Conservation (phyloP, 768 basidiomycete species). For the Clavaria fumosa region DNA sequence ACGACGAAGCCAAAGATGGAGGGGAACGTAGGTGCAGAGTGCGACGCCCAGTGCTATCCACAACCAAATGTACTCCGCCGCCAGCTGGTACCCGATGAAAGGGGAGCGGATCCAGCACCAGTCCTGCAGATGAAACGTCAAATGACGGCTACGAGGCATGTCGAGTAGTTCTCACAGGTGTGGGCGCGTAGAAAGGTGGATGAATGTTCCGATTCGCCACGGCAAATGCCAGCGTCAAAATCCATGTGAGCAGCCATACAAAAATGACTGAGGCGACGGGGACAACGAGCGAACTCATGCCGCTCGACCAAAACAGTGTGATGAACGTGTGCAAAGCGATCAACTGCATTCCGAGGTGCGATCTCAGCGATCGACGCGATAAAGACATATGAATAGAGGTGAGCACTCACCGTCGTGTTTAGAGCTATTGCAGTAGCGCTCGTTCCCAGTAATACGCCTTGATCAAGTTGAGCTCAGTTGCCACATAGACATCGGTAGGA, state of each 20-base stretch:
- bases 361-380: not conserved
- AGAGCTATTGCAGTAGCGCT: not conserved
- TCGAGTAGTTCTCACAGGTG: not conserved
- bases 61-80: not conserved
- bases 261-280: no score
- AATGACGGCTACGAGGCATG: not conserved
- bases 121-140: not conserved
- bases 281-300: no score
- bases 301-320: not conserved
- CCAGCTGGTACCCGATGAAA: not conserved
- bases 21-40: not conserved
- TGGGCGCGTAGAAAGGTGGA: not conserved
- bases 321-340: not conserved
- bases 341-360: not conserved
- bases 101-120: not conserved
- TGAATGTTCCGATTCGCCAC: not conserved
- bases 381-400: not conserved
- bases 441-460: not conserved
- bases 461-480: not conserved
- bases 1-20: not conserved
- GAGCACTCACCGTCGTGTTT: not conserved
- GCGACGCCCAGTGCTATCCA: not conserved
- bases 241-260: not conserved
- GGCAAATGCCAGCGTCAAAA: not conserved
- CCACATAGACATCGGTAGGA: not conserved